Base-by-base conservation (phyloP, 2,329 filamentous ascomycete species). In the Acephala macrosclerotiorum region DNA sequence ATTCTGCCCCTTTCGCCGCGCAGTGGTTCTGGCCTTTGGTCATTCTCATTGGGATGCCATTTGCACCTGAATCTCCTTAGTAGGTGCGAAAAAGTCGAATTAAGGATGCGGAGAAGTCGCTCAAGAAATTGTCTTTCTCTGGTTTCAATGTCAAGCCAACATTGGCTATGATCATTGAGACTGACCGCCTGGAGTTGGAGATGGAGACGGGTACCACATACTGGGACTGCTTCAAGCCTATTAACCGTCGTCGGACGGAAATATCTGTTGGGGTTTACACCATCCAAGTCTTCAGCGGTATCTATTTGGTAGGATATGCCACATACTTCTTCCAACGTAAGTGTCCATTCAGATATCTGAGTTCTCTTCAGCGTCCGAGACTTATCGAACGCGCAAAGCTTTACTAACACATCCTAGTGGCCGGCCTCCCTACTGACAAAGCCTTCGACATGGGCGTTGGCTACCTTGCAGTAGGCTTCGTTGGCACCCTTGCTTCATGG, bases 401-500 rank as follows among this genome's bases (percentile, higher is more conserved):
- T n/a, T 7, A 57, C 33, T 57, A 25, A 57, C 53, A 35, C 63
- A 63, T 47, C 56, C 57, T 33, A 70, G 86, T 89, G 80, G 88
- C 88, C 60, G 87, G 87, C 59, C 84, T 91, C 68, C 66, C 68
- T 0, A 78, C 76, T 8, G 77, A 87, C 69, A 82, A 80, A 36
- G 84, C 87, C 7, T 90, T 90, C 73, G 83, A 83, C 53, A 80
- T 90, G 35, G 85, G 85, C 74, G 83, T 90, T n/a, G 89, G 89
- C 74, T 89, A 84, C 56, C 87, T 87, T 0, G 85, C 83, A 42
- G 84, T 90, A 1, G 85, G 88, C 72, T 80, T 78, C 75, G 76
- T 90, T 72, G 83, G 88, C 67, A 86, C 88, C 75, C 87, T 88
- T 82, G 79, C 87, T 35, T 90, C 87, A 58, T 91, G 88, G 89